A percentile compares a stretch with the other conserved stretches of the same genome.
phyloP scores from a whole-genome alignment of 495 filamentous ascomycete species.

The Penicillium macrosclerotiorum region DNA sequence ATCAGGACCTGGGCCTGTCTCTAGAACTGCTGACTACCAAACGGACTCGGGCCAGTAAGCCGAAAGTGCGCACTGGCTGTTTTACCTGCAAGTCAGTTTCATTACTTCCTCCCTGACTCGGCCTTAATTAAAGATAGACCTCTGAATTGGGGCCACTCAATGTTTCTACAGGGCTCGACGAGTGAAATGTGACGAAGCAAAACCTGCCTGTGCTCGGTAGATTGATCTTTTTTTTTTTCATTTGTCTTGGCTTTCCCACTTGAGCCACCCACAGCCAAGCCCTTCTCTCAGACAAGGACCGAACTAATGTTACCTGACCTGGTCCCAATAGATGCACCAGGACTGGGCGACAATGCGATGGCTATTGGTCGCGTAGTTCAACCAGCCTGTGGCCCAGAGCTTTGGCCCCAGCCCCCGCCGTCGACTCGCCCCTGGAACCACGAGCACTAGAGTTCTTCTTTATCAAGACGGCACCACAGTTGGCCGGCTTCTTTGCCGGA shows the following conservation, averaged over 20 bases:
- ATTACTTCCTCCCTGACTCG: background rate
- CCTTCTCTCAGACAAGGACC: too few relatives aligned
- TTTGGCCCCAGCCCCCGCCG: slow-evolving; percentile 5
- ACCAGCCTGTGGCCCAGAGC: background rate
- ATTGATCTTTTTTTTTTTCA: background rate
- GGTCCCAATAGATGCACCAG: slow-evolving; percentile 31
- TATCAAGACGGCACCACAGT: slow-evolving; percentile 39
- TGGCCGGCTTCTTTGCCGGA: slow-evolving; percentile 60
- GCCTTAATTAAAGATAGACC: background rate
- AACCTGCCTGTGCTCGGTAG: slow-evolving; percentile 23
- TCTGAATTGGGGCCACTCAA: background rate
- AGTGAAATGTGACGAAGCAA: slow-evolving; percentile 34
- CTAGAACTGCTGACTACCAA: background rate
- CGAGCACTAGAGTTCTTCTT: slow-evolving; percentile 20
- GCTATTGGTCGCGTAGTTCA: slow-evolving; percentile 14
- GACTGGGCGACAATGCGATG: slow-evolving; percentile 37
- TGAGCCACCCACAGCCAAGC: too few relatives aligned
- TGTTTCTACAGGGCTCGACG: slow-evolving; percentile 13
- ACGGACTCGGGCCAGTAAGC: slow-evolving; percentile 23
- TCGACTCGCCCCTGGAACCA: slow-evolving; percentile 5
- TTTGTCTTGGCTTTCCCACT: background rate
- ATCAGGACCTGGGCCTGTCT: background rate
- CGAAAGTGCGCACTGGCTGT: slow-evolving; percentile 32
- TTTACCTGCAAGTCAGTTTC: slow-evolving; percentile 34
- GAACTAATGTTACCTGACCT: too few relatives aligned